Evolutionary conservation across 2,329 filamentous ascomycete species (phyloP), one percentile per base, ranked within the genome.

Genomic region (Triangularia setosa): DNA sequence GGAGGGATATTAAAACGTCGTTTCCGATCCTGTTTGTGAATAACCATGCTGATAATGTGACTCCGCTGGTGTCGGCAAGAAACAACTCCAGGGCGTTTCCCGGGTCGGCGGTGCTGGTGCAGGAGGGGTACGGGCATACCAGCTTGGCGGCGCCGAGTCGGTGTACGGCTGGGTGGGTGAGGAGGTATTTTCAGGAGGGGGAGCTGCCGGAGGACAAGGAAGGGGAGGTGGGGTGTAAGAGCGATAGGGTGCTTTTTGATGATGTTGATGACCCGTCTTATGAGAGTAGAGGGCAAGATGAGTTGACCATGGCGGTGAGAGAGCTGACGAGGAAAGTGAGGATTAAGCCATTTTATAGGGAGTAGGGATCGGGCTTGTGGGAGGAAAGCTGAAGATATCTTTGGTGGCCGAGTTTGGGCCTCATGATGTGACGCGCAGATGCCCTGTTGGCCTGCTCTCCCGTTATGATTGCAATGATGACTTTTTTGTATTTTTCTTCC

Each of bases 111-210:
- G 73, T 85, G 5, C 70, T 85, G 25, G 75, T 79, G 12, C 81
- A 83, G 68, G 80, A 84, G 54, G 79, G 79, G 0, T 84, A 81
- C 48, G 83, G 83, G 4, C 85, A 87, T 66, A 85, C 82, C 6
- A 79, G 77, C 14, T 71, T 81, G 4, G 74, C 81, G 0, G 76
- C 79, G 4, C 75, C 80, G 0, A 82, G 79, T 1, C 72, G 73
- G 0, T 83, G 81, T 68, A 81, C 80, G 2, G 75, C 78, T 1
- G 68, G 67, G n/a, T 67, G 77, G 18, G 74, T 83, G 9, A 75
- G 73, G 4, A 70, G 71, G 16, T 83, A 83, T 66, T 82, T 83
- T 68, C 78, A 81, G 66, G 68, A 79, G 8, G 81, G 80, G 7
- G 72, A 69, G 1, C 72, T 84, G 1, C 85, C 85, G 0, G 68